Base-by-base conservation (phyloP, 176 grass and related monocot genomes). In the Avena insularis region DNA sequence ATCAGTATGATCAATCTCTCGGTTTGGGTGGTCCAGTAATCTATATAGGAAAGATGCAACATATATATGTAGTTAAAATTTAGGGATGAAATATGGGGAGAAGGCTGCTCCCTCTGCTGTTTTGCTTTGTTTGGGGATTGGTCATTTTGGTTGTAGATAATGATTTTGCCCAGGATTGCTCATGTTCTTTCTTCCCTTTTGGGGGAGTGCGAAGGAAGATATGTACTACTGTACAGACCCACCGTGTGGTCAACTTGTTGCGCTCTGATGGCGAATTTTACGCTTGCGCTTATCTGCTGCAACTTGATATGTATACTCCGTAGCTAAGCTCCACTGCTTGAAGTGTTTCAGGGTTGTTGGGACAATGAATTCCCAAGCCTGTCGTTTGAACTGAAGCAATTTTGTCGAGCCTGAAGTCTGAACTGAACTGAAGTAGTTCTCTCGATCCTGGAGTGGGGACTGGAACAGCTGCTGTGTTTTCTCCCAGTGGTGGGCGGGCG, bases 111-210 rank as follows among this genome's bases (percentile, higher is more conserved):
- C 84, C 62, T 20, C 12, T 29, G 36, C 67, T 73, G 58, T 87
- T 90, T 90, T 50, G 82, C 20, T 54, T 60, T 87, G 82, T 87
- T 87, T 66, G 85, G 75, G 78, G 55, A 51, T 54, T 47, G 19
- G 78, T 86, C 74, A 83, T 88, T 93, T 91, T 83, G 83, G 16
- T 85, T 93, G 88, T 93, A 90, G 88, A 90, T 90, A 90, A 88
- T 87, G 84, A 85, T 90, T 93, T 89, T 92, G 72, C 63, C 72
- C 51, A 82, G 78, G 82, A 91, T 83, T 85, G 76, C 51, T 21
- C 69, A 38, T 81, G 75, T 62, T 13, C 48, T 85, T 76, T 80
- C 40, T 6, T 86, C 62, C 58, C 45, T 90, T 83, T 66, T 45
- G n/a, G 67, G 79, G 72, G 61, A 74, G 88, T 84, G 86, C 38